Evolutionary conservation across 495 filamentous ascomycete species (phyloP).

Genomic region (Alectoria sarmentosa): DNA sequence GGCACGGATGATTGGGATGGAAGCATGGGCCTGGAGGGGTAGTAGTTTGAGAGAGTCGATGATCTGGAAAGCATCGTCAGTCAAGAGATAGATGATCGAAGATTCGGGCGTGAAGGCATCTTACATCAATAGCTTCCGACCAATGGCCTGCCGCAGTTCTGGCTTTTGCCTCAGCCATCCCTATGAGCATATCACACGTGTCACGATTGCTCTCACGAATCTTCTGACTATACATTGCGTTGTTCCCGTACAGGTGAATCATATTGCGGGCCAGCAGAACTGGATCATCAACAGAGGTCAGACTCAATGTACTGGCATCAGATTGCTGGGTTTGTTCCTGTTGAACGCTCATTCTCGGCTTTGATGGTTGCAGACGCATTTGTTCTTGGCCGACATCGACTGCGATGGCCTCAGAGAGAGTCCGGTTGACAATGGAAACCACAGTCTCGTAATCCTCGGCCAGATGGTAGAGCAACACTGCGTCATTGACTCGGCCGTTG

Average conservation of each 20-base stretch:
- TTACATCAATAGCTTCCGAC: conserved; percentile 75
- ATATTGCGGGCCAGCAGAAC: conserved; percentile 70
- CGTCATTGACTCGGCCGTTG: conserved; percentile 84
- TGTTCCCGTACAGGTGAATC: conserved; percentile 68
- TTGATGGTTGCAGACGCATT: conserved; percentile 68
- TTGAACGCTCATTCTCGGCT: conserved; percentile 42
- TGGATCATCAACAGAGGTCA: conserved; percentile 84
- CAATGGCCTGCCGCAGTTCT: conserved; percentile 63
- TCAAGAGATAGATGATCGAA: conserved; percentile 10
- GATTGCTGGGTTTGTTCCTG: conserved; percentile 26
- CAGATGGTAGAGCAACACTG: conserved; percentile 88
- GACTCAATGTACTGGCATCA: conserved; percentile 58
- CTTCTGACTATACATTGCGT: conserved; percentile 63
- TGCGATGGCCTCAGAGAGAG: conserved; percentile 80
- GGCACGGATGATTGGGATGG: conserved; percentile 64
- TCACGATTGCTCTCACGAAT: conserved; percentile 61
- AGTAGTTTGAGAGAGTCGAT: conserved; percentile 70
- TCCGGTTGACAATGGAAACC: conserved; percentile 76
- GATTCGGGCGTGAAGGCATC: conserved; percentile 31
- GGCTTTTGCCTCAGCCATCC: conserved; percentile 69
- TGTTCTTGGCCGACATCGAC: conserved; percentile 72
- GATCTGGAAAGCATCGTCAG: conserved; percentile 42
- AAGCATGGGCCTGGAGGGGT: conserved; percentile 61
- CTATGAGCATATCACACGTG: conserved; percentile 62
- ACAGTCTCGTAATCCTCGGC: conserved; percentile 92